These are phyloP conservation scores for Lolium perenne DNA, from an alignment of 176 grass and related monocot species.

Conservation along the genomic window DNA sequence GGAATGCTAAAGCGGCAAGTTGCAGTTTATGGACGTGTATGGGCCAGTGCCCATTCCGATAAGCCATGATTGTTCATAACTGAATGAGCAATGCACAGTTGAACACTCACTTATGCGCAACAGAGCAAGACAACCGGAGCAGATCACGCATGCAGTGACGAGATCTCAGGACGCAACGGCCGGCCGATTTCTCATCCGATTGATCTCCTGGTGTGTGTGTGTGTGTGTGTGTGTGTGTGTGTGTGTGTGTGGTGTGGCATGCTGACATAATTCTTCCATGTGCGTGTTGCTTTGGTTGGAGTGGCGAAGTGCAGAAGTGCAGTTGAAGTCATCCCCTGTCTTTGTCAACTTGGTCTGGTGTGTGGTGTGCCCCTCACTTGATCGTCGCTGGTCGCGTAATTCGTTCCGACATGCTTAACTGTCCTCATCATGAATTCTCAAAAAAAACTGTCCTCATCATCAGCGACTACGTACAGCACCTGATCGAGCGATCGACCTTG, in stretches of 20 bases:
- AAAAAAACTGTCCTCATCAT: conserved; percentile 50
- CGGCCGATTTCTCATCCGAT: neutral
- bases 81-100: too few relatives aligned
- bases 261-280: neutral
- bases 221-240: neutral
- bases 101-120: neutral
- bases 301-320: conserved; percentile 51
- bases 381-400: neutral
- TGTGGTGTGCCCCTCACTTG: neutral
- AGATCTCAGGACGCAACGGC: conserved; percentile 21
- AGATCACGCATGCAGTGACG: neutral
- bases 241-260: too few relatives aligned
- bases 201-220: neutral
- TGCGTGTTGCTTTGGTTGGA: conserved; percentile 11
- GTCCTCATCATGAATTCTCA: conserved; percentile 42
- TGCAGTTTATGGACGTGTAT: neutral
- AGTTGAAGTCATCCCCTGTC: conserved; percentile 61
- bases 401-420: conserved; percentile 41
- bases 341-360: conserved; percentile 36
- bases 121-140: neutral
- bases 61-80: conserved; percentile 3
- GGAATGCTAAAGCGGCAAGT: neutral
- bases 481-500: neutral
- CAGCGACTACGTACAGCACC: neutral
- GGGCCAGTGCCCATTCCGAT: neutral